Conservation (phyloP, 768 basidiomycete genomes). For the Suillus lakei region DNA sequence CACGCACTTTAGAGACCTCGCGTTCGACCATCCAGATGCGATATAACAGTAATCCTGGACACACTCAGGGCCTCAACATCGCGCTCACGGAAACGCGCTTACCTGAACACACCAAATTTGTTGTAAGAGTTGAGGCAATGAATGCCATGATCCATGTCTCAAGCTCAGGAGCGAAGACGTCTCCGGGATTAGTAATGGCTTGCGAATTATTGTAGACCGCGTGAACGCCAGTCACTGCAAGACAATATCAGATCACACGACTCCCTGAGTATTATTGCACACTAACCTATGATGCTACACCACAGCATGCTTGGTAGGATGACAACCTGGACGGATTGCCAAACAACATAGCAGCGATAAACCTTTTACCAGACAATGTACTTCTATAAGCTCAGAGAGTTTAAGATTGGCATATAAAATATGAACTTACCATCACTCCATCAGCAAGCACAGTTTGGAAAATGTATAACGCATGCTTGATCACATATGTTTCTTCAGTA, state of each 20-base stretch:
- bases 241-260: background rate
- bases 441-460: background rate
- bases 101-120: constrained; percentile 10
- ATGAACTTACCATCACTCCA: background rate
- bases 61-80: background rate
- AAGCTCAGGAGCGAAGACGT: background rate
- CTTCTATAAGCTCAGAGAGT: background rate
- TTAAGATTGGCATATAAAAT: background rate
- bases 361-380: background rate
- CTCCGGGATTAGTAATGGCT: background rate
- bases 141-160: constrained; percentile 3
- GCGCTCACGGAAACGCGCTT: background rate
- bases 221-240: too few species aligned
- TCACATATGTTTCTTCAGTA: too few species aligned
- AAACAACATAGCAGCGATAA: background rate
- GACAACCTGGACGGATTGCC: background rate
- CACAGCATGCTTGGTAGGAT: background rate
- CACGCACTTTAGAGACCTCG: background rate
- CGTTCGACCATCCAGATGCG: constrained; percentile 9
- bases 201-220: background rate
- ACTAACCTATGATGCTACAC: background rate
- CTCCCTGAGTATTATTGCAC: too few species aligned
- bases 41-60: background rate
- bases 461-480: too few species aligned
- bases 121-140: background rate